Evolutionary conservation across 345 rosid genomes (phyloP), one percentile per base, ranked within the genome.

Genomic region (Cochlearia excelsa): DNA sequence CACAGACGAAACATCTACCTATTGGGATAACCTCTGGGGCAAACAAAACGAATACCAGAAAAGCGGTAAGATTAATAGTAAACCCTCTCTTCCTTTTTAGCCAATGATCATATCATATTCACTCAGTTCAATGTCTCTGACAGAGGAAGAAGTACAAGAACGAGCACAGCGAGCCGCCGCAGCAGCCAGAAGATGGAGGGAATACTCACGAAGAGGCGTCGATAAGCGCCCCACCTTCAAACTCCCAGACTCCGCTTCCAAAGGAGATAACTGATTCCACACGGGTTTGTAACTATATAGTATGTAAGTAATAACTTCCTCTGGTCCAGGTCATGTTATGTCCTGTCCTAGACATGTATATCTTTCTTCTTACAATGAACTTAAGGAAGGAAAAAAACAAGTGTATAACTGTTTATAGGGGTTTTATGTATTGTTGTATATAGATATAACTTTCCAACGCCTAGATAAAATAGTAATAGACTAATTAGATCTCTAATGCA

Each of bases 111-210:
- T 44, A 37, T 43, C 11, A 52, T 10, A 29, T 10, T 27, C 7
- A 65, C 59, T 46, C 35, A 31, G 3, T 46, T 51, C 4, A 2
- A 31, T 63, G 6, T 40, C 3, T 45, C 27, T 54, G 72, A 73
- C 87, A 86, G 98, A 88, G 71, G 93, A 83, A 76, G 91, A 88
- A 79, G 80, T 73, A 54, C 78, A 83, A 60, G 90, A 86, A 63
- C 82, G 91, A 67, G 84, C 87, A 26, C 80, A 59, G 46, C 74
- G 87, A 71, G 91, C 95, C 0, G 95, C 98, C 0, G 95, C 89
- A 3, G 96, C 96, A 3, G 84, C 98, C 6, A 74, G 91, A 40
- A 80, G 87, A 77, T 92, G 95, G 96, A 84, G 98, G 71, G 96
- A 92, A 74, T 92, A 86, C 66, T 88, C 98, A 4, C 79, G 96